These are phyloP conservation scores for Wickerhamiella dianesei DNA, from an alignment of 805 yeast species.

Conservation along the genomic window DNA sequence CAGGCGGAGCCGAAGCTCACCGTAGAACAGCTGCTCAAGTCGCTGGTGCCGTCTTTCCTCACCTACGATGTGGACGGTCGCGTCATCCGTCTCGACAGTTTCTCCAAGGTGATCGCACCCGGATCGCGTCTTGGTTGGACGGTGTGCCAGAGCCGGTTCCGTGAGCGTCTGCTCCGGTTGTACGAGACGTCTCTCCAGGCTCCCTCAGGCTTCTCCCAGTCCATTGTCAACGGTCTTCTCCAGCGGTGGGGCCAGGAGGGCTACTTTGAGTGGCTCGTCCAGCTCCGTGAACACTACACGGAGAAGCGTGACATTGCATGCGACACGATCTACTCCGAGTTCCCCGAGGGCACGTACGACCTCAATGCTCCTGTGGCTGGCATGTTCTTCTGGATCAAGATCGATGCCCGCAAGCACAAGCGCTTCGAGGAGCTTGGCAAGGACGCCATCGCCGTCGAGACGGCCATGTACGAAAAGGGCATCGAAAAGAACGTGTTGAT, in stretches of 20 bases:
- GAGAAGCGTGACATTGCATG: conserved; percentile 77
- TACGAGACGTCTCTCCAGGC: conserved; percentile 74
- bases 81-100: conserved; percentile 77
- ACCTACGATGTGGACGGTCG: conserved; percentile 76
- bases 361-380: conserved; percentile 37
- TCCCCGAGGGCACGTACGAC: conserved; percentile 32
- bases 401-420: conserved; percentile 42
- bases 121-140: conserved; percentile 86
- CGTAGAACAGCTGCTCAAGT: conserved; percentile 36
- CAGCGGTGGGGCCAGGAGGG: conserved; percentile 85
- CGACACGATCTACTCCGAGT: conserved; percentile 50
- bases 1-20: conserved; percentile 28
- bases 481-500: conserved; percentile 26
- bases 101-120: conserved; percentile 86
- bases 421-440: conserved; percentile 25
- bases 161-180: conserved; percentile 54
- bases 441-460: conserved; percentile 24
- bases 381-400: conserved; percentile 38
- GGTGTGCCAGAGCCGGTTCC: conserved; percentile 47
- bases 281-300: conserved; percentile 60
- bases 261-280: conserved; percentile 78
- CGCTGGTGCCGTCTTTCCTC: conserved; percentile 63
- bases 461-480: conserved; percentile 23
- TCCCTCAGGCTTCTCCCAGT: conserved; percentile 68
- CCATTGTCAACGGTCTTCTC: conserved; percentile 55